Conservation (phyloP, 306 rosid species). For the Gynostemma pentaphyllum region DNA sequence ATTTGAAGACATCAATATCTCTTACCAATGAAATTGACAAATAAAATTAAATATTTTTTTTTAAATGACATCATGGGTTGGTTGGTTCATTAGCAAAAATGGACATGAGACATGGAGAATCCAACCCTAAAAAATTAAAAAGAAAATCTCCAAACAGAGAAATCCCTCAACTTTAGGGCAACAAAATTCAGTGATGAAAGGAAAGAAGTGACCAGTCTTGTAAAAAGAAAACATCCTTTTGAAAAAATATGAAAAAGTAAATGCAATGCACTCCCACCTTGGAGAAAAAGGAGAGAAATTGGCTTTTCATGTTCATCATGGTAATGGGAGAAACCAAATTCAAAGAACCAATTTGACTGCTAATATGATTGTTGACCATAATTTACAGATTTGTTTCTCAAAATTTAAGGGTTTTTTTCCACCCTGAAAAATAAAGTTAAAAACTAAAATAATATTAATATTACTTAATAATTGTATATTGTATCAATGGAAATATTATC, state of each 20-base stretch:
- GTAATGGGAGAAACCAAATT: no score
- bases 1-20: background rate
- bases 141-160: background rate
- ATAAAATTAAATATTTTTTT: background rate
- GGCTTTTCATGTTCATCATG: no score
- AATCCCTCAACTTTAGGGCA: background rate
- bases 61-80: background rate
- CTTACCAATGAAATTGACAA: background rate
- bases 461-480: no score
- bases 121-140: conserved; percentile 1
- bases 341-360: no score
- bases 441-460: no score
- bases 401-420: no score
- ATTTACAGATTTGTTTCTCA: no score
- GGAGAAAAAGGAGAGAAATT: background rate
- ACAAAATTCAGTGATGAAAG: background rate
- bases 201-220: background rate
- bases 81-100: background rate
- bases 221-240: background rate
- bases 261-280: background rate
- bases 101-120: background rate
- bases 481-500: no score
- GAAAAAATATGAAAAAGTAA: background rate
- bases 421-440: background rate
- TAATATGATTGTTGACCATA: no score